phyloP scores from a whole-genome alignment of 2,329 filamentous ascomycete genomes.

The Calonectria crousiana region DNA sequence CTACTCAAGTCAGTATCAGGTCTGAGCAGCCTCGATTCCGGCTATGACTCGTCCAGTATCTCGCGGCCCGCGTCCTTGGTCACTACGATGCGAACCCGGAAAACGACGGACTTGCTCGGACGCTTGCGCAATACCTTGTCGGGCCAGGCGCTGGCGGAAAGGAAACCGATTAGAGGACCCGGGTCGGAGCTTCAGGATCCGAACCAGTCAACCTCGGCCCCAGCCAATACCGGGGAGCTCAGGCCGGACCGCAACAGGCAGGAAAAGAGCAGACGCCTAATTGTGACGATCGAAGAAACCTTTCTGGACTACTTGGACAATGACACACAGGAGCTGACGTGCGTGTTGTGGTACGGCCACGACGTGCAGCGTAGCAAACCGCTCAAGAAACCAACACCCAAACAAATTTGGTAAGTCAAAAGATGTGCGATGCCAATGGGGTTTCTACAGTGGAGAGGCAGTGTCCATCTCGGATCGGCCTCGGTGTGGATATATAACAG shows the following conservation, averaged over 20 bases:
- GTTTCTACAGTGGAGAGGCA: slow-evolving; percentile 17
- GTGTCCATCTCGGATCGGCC: slow-evolving; percentile 13
- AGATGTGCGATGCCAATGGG: slow-evolving; percentile 12
- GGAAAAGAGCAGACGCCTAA: slow-evolving; percentile 12
- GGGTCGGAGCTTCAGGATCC: slow-evolving; percentile 34
- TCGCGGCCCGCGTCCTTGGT: slow-evolving; percentile 37
- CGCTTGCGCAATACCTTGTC: slow-evolving; percentile 25
- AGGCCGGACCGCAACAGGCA: background rate
- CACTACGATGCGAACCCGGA: slow-evolving; percentile 30
- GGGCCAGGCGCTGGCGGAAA: slow-evolving; percentile 31
- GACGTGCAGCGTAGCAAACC: slow-evolving; percentile 39
- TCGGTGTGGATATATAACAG: slow-evolving; percentile 19
- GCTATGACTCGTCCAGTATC: slow-evolving; percentile 40
- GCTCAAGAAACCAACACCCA: slow-evolving; percentile 33
- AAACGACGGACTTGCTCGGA: slow-evolving; percentile 33
- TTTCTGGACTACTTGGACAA: slow-evolving; percentile 36
- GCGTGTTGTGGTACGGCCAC: slow-evolving; percentile 43
- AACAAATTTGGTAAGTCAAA: slow-evolving; percentile 42
- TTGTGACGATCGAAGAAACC: slow-evolving; percentile 20
- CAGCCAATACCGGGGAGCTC: background rate
- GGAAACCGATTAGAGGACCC: slow-evolving; percentile 32
- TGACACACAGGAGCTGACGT: slow-evolving; percentile 36
- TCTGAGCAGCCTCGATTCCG: slow-evolving; percentile 42
- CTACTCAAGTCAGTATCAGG: slow-evolving; percentile 39
- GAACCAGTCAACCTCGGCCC: slow-evolving; percentile 30